Evolutionary conservation across 106 monocot genomes (phyloP).

Genomic region (Phalaenopsis equestris): DNA sequence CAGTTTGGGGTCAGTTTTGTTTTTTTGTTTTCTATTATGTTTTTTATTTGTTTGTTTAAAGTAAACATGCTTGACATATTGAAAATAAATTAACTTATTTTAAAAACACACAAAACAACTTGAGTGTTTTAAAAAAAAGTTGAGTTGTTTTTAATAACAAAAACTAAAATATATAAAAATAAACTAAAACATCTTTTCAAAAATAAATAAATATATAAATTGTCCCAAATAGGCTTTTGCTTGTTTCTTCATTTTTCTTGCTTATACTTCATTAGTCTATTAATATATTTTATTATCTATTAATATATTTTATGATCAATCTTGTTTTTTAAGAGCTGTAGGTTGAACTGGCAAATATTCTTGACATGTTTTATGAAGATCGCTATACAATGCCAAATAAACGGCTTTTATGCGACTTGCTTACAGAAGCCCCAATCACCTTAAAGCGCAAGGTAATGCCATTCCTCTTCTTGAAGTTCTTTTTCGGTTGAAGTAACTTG

Average conservation of each 20-base stretch:
- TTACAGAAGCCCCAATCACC: conserved; percentile 26
- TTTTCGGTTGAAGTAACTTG: no score
- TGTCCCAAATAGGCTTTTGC: background rate
- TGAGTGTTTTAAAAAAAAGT: no score
- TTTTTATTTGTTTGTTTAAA: no score
- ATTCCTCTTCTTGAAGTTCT: background rate
- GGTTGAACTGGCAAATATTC: conserved; percentile 67
- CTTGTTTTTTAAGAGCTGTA: conserved; percentile 18
- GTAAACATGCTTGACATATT: no score
- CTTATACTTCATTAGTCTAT: background rate
- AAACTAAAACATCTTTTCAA: no score
- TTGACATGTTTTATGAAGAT: conserved; percentile 95
- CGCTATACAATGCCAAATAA: conserved; percentile 63
- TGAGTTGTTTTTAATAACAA: no score
- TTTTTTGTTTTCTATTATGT: no score
- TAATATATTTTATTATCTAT: background rate
- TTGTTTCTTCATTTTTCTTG: background rate
- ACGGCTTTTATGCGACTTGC: conserved; percentile 28
- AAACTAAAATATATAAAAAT: no score
- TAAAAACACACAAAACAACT: no score
- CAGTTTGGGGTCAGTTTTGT: no score
- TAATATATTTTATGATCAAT: background rate
- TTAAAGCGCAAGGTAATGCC: conserved; percentile 41
- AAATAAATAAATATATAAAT: no score
- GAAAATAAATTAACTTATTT: no score